phyloP scores from a whole-genome alignment of 2,329 filamentous ascomycete genomes.

The Basipetospora chlamydospora region DNA sequence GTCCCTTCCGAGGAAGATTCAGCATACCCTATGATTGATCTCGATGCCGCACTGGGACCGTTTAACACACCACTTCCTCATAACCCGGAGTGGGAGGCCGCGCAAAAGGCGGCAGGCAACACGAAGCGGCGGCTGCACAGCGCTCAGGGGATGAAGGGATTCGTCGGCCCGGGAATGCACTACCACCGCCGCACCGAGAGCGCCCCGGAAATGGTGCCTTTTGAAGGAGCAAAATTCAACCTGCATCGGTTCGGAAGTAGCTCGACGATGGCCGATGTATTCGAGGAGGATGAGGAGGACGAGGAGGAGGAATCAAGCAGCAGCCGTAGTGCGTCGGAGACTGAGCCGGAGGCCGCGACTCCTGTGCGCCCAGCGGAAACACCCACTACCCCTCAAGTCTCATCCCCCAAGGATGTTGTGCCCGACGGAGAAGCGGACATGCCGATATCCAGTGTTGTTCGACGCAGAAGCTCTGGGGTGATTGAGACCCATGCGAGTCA shows the following conservation, averaged over 20 bases:
- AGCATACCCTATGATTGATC: conserved; percentile 71
- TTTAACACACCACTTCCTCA: conserved; percentile 66
- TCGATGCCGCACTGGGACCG: conserved; percentile 84
- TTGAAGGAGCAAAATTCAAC: conserved; percentile 45
- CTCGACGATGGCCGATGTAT: conserved; percentile 72
- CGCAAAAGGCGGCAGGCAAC: conserved; percentile 41
- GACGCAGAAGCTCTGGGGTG: not conserved
- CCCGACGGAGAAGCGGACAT: no score
- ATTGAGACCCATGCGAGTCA: not conserved
- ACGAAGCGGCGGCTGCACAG: conserved; percentile 60
- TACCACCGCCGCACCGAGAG: conserved; percentile 70
- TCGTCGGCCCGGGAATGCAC: conserved; percentile 54
- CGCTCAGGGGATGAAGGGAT: conserved; percentile 55
- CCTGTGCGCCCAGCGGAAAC: no score
- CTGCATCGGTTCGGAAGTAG: conserved; percentile 50
- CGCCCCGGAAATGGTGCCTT: conserved; percentile 64
- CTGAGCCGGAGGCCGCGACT: not conserved
- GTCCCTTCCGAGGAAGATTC: conserved; percentile 40
- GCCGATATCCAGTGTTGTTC: not conserved
- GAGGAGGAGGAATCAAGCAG: conserved; percentile 22
- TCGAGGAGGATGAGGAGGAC: conserved; percentile 68
- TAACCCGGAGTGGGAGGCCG: conserved; percentile 53
- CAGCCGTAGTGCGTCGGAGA: conserved; percentile 4
- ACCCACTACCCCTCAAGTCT: no score
- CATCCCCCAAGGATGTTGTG: not conserved